Percentiles rank a stretch among this genome's conserved stretches.
Conservation (phyloP, 139 green algal species). For the Coccomyxa sp. region DNA sequence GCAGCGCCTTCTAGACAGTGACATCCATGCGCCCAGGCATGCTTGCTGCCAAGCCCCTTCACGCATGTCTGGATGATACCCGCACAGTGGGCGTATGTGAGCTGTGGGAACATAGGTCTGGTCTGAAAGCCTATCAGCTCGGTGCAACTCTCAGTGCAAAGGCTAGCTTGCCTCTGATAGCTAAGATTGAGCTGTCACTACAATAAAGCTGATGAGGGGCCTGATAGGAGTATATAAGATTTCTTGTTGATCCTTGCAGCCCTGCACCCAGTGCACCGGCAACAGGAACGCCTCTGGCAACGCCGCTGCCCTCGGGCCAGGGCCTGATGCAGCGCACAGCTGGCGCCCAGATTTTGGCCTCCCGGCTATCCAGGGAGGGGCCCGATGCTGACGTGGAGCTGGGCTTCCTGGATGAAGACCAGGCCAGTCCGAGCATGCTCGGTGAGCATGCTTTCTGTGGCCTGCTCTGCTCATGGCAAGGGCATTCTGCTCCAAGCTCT, state of each 20-base stretch:
- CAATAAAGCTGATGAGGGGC: neutral
- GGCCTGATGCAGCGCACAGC: neutral
- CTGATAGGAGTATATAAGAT: neutral
- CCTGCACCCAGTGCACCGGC: neutral
- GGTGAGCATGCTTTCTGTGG: too few species aligned
- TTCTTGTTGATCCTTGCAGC: neutral
- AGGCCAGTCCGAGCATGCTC: too few species aligned
- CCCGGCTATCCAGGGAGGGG: too few species aligned
- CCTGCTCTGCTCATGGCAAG: too few species aligned
- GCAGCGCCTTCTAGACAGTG: neutral
- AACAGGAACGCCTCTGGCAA: neutral
- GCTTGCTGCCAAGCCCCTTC: neutral
- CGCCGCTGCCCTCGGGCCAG: neutral
- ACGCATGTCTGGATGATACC: neutral
- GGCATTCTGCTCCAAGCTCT: too few species aligned
- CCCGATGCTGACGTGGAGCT: too few species aligned
- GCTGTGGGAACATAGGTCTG: too few species aligned
- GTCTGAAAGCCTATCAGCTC: too few species aligned
- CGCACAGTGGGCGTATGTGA: too few species aligned
- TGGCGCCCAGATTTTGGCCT: too few species aligned
- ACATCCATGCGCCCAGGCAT: neutral
- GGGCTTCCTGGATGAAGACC: too few species aligned
- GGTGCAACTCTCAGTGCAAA: too few species aligned
- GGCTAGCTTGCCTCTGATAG: neutral
- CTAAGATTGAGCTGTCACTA: neutral